Evolutionary conservation across 164 flowering plant species (phyloP).

Genomic region (Echeveria elegans): DNA sequence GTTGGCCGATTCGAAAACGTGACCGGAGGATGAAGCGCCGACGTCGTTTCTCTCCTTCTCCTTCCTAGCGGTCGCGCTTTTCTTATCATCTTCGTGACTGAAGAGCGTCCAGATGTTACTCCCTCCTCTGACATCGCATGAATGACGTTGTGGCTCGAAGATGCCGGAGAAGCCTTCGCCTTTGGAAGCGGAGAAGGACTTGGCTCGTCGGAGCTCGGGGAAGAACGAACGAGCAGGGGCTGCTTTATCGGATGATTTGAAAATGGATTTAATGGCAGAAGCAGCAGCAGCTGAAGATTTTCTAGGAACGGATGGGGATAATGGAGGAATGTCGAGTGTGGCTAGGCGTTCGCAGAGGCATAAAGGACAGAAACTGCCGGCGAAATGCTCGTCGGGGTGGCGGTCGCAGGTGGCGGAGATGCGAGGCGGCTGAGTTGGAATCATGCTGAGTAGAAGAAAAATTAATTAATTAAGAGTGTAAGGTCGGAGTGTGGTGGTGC

Average conservation of each 20-base stretch:
- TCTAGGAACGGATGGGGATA: constrained; percentile 23
- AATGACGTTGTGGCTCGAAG: constrained; percentile 70
- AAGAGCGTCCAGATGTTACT: constrained; percentile 54
- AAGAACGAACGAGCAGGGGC: constrained; percentile 13
- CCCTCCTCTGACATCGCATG: constrained; percentile 77
- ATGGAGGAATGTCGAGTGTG: constrained; percentile 25
- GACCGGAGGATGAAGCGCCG: background rate
- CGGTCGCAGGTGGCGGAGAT: constrained; percentile 55
- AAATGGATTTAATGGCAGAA: constrained; percentile 34
- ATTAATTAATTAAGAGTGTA: background rate
- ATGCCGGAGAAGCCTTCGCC: constrained; percentile 48
- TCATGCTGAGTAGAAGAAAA: constrained; percentile 22
- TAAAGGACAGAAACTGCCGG: constrained; percentile 60
- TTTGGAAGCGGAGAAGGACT: constrained; percentile 59
- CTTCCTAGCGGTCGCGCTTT: constrained; percentile 13
- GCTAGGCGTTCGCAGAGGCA: constrained; percentile 73
- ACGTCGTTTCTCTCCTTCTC: constrained; percentile 8
- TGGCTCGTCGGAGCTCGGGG: constrained; percentile 77
- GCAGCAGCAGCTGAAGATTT: constrained; percentile 28
- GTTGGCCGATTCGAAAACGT: constrained; percentile 1
- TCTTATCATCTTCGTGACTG: constrained; percentile 40
- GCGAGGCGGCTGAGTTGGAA: constrained; percentile 35
- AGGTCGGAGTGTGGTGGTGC: no score
- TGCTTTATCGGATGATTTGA: constrained; percentile 12
- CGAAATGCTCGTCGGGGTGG: constrained; percentile 58